phyloP scores from a whole-genome alignment of 805 yeast genomes.

The Ogataea methanolica region DNA sequence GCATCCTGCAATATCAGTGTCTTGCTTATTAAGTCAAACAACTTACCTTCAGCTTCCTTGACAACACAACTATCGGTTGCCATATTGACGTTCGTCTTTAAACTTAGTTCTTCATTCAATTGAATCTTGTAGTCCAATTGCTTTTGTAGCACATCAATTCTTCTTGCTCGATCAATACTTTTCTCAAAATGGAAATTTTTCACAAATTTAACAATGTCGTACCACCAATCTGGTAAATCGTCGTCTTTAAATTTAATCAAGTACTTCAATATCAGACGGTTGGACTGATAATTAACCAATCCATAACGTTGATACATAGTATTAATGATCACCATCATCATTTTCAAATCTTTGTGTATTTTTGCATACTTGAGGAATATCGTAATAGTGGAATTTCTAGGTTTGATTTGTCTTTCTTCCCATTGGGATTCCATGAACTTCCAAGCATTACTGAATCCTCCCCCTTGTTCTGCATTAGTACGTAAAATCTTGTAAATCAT shows the following conservation, averaged over 20 bases:
- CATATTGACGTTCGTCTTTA: neutral
- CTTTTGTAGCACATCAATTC: constrained; percentile 15
- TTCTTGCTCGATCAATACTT: constrained; percentile 14
- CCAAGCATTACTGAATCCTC: constrained; percentile 18
- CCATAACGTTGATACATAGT: constrained; percentile 8
- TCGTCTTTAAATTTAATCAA: constrained; percentile 9
- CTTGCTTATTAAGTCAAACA: too few species aligned
- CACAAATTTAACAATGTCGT: constrained; percentile 15
- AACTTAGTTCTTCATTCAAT: neutral
- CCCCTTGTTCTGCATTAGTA: constrained; percentile 1
- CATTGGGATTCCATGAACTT: constrained; percentile 10
- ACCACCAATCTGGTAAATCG: constrained; percentile 14
- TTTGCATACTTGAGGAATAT: constrained; percentile 17
- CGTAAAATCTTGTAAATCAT: constrained; percentile 12
- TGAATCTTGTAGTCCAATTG: constrained; percentile 12
- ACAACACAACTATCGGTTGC: too few species aligned
- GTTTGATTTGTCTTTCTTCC: constrained; percentile 1
- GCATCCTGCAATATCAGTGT: too few species aligned
- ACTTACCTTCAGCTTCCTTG: too few species aligned
- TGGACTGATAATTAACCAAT: constrained; percentile 14
- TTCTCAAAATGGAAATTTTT: constrained; percentile 11
- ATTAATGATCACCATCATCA: constrained; percentile 15
- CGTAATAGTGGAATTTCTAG: constrained; percentile 19
- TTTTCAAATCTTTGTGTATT: constrained; percentile 3
- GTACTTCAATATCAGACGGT: constrained; percentile 11